A percentile compares a stretch with the other conserved stretches of the same genome.
phyloP scores from a whole-genome alignment of 2,329 filamentous ascomycete species.

The Alternaria ventricosa region DNA sequence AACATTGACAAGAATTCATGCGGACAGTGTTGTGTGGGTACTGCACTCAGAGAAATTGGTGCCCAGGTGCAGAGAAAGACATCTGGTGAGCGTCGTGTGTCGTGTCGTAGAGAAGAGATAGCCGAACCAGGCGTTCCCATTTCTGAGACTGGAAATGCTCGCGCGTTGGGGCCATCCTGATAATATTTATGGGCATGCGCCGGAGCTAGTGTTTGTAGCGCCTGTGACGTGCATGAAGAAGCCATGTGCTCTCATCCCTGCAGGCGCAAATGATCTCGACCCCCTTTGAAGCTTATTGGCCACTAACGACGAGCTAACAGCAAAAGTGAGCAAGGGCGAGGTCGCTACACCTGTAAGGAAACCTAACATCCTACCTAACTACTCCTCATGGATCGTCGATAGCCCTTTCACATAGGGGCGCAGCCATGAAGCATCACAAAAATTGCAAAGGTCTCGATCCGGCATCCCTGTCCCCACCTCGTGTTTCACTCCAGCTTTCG shows the following conservation, averaged over 20 bases:
- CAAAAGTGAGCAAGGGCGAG: slow-evolving; percentile 3
- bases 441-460: neutral
- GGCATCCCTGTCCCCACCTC: slow-evolving; percentile 3
- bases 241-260: slow-evolving; percentile 1
- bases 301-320: slow-evolving; percentile 1
- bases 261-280: neutral
- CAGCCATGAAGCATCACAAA: neutral
- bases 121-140: neutral
- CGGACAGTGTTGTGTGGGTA: neutral
- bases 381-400: neutral
- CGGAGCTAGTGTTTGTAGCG: slow-evolving; percentile 15
- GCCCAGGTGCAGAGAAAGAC: neutral
- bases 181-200: slow-evolving; percentile 11
- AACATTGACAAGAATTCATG: neutral
- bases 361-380: slow-evolving; percentile 8
- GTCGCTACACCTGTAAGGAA: slow-evolving; percentile 6
- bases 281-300: neutral
- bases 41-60: neutral
- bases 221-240: slow-evolving; percentile 22
- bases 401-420: neutral
- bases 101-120: neutral
- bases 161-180: neutral
- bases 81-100: neutral
- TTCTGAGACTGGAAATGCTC: neutral
- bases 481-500: slow-evolving; percentile 8